A percentile compares a stretch with the other conserved stretches of the same genome.
Conservation (phyloP, 305 asterid genomes). For the Fraxinus paxiana region DNA sequence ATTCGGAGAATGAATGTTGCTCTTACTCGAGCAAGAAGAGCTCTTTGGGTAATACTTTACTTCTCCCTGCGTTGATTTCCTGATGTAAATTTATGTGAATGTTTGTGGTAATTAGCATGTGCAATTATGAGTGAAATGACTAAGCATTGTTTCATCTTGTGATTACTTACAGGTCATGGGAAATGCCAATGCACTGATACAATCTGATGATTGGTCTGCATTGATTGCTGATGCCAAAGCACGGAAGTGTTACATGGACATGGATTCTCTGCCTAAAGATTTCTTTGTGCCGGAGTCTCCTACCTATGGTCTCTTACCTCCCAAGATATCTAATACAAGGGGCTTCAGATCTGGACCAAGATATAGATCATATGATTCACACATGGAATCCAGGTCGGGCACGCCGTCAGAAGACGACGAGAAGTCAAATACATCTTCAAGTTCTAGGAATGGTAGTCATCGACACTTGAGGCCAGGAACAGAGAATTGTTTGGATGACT, state of each 20-base stretch:
- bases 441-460: conserved; percentile 61
- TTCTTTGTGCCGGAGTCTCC: conserved; percentile 52
- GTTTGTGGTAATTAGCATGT: not conserved
- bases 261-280: conserved; percentile 92
- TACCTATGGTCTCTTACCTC: conserved; percentile 38
- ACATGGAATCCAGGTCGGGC: conserved; percentile 73
- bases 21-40: conserved; percentile 92
- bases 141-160: conserved; percentile 16
- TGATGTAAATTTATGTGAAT: too few relatives aligned
- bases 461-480: conserved; percentile 54
- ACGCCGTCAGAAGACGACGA: conserved; percentile 96
- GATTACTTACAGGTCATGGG: conserved; percentile 74
- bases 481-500: conserved; percentile 58
- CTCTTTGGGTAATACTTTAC: conserved; percentile 68
- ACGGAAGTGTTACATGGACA: conserved; percentile 78
- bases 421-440: conserved; percentile 43
- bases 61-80: too few relatives aligned
- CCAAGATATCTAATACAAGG: conserved; percentile 54
- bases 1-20: conserved; percentile 98
- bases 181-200: conserved; percentile 72
- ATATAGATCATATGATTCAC: conserved; percentile 67
- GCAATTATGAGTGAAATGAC: not conserved
- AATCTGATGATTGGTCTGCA: conserved; percentile 97
- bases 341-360: conserved; percentile 68
- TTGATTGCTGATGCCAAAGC: conserved; percentile 74